A percentile compares a stretch with the other conserved stretches of the same genome.
These are phyloP conservation scores for Acanthamoeba lenticulata DNA, from an alignment of 208 protist genomes.

Conservation along the genomic window DNA sequence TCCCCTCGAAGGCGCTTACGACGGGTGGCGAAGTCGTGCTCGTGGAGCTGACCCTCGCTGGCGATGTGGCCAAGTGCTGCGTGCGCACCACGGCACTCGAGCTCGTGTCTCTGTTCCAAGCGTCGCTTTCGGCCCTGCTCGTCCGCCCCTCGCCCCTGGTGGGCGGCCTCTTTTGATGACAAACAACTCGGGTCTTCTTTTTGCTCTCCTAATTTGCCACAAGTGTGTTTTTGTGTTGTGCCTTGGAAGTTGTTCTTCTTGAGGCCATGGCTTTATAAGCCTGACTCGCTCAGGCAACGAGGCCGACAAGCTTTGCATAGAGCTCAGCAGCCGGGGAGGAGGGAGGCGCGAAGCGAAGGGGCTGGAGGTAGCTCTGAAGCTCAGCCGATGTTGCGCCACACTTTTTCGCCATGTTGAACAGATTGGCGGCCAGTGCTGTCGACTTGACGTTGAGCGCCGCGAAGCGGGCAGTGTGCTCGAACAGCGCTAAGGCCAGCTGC, in stretches of 20 bases:
- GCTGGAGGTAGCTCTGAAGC: background rate
- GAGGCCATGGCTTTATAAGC: too few relatives aligned
- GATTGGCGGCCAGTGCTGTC: background rate
- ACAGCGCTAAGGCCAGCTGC: background rate
- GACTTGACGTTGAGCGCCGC: conserved; percentile 31
- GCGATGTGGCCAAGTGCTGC: conserved; percentile 17
- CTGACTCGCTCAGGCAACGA: too few relatives aligned
- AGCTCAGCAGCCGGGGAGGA: background rate
- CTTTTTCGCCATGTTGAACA: conserved; percentile 58
- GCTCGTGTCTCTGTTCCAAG: conserved; percentile 7
- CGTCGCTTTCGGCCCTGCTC: background rate
- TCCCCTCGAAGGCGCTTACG: background rate
- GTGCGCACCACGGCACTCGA: background rate
- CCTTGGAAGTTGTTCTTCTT: too few relatives aligned
- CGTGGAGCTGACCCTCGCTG: conserved; percentile 47
- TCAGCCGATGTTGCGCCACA: background rate
- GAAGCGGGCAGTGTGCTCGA: conserved; percentile 33
- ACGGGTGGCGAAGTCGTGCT: conserved; percentile 22
- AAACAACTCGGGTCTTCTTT: too few relatives aligned
- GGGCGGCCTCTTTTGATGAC: too few relatives aligned
- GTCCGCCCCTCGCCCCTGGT: background rate
- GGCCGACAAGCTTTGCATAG: conserved; percentile 25
- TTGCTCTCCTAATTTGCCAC: too few relatives aligned
- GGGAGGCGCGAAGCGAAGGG: background rate
- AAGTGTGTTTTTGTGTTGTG: too few relatives aligned